These are phyloP conservation scores for Calonectria henricotiae DNA, from an alignment of 2,329 filamentous ascomycete genomes.

Conservation along the genomic window DNA sequence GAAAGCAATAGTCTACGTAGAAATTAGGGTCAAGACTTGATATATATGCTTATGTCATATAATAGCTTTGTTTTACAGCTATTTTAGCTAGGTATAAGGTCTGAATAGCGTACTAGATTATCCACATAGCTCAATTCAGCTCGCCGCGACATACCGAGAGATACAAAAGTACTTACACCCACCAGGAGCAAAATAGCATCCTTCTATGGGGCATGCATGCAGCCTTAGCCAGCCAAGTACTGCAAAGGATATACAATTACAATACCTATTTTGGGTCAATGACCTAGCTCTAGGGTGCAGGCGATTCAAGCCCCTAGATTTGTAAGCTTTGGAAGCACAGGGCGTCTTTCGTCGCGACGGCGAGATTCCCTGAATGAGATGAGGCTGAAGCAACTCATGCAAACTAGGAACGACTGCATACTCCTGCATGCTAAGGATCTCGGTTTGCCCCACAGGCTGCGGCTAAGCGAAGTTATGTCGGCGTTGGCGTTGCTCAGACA, in stretches of 20 bases:
- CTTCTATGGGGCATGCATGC: no score
- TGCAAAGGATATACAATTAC: not conserved
- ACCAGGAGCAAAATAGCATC: not conserved
- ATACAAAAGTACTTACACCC: not conserved
- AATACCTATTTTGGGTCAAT: not conserved
- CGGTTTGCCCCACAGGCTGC: not conserved
- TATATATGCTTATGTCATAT: not conserved
- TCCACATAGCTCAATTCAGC: not conserved
- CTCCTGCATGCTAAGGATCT: not conserved
- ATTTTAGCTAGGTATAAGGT: not conserved
- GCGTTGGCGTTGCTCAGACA: not conserved
- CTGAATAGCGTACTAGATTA: not conserved
- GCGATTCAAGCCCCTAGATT: not conserved
- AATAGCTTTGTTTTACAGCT: no score
- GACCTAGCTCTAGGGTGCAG: not conserved
- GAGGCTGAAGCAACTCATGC: slow-evolving; percentile 10
- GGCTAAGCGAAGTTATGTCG: slow-evolving; percentile 7
- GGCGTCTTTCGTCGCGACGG: not conserved
- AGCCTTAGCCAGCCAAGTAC: not conserved
- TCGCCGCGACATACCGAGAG: not conserved
- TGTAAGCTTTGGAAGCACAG: slow-evolving; percentile 2
- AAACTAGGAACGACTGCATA: not conserved
- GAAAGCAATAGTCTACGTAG: not conserved
- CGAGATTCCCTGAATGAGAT: slow-evolving; percentile 16
- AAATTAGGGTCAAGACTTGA: not conserved